A percentile compares a stretch with the other conserved stretches of the same genome.
Conservation (phyloP, 805 yeast species). For the Scheffersomyces stipitis region DNA sequence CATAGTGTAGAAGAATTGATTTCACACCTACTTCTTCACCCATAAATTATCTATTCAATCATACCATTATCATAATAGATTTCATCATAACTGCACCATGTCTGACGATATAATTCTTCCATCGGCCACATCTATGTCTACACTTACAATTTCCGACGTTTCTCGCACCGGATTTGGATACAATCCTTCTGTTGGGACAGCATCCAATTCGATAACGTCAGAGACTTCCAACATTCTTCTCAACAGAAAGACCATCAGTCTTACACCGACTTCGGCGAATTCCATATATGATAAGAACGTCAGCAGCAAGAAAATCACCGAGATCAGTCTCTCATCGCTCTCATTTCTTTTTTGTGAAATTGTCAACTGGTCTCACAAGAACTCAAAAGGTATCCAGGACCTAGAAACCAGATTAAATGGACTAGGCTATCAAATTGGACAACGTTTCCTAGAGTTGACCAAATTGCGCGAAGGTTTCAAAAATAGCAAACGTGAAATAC, state of each 20-base stretch:
- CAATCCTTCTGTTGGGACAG: slow-evolving; percentile 43
- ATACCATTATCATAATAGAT: too few species aligned
- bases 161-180: slow-evolving; percentile 40
- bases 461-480: slow-evolving; percentile 64
- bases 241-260: slow-evolving; percentile 28
- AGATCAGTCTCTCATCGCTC: slow-evolving; percentile 65
- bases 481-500: slow-evolving; percentile 63
- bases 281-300: slow-evolving; percentile 67
- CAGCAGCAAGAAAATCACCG: slow-evolving; percentile 61
- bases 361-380: slow-evolving; percentile 61
- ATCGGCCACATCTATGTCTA: slow-evolving; percentile 26
- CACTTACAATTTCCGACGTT: slow-evolving; percentile 27
- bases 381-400: slow-evolving; percentile 68
- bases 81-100: too few species aligned
- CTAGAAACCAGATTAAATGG: slow-evolving; percentile 56
- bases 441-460: slow-evolving; percentile 64
- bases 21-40: too few species aligned
- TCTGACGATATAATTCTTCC: slow-evolving; percentile 31
- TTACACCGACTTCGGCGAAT: slow-evolving; percentile 35
- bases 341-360: slow-evolving; percentile 71
- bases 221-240: slow-evolving; percentile 38
- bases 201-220: slow-evolving; percentile 36
- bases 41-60: too few species aligned
- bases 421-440: slow-evolving; percentile 77
- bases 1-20: too few species aligned